Evolutionary conservation across 495 filamentous ascomycete genomes (phyloP).

Genomic region (Ascodesmis nigricans): DNA sequence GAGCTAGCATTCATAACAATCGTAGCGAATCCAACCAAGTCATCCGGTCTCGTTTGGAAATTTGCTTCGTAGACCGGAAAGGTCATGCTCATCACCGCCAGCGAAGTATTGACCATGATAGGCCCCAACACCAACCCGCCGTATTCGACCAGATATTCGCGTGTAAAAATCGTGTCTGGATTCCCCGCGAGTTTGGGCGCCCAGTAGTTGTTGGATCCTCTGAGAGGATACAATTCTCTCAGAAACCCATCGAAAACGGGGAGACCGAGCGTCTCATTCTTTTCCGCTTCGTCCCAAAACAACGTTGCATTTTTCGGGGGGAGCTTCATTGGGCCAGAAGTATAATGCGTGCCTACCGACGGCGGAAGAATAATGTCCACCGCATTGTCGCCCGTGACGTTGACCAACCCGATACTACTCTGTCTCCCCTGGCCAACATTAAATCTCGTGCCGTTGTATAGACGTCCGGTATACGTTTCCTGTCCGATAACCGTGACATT

Average conservation of each 20-base stretch:
- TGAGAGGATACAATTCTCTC: constrained; percentile 32
- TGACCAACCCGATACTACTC: constrained; percentile 27
- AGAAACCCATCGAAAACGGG: constrained; percentile 19
- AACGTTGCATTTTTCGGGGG: background rate
- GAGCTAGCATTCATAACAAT: constrained; percentile 32
- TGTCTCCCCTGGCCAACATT: constrained; percentile 14
- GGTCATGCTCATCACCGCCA: constrained; percentile 39
- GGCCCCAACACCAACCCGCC: constrained; percentile 36
- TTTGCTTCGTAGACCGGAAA: constrained; percentile 43
- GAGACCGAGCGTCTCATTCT: constrained; percentile 25
- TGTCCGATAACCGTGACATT: constrained; percentile 1
- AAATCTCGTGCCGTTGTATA: constrained; percentile 14
- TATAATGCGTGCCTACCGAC: constrained; percentile 25
- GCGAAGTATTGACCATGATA: constrained; percentile 30
- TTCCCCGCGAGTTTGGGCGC: constrained; percentile 5
- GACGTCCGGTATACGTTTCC: constrained; percentile 7
- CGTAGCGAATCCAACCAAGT: constrained; percentile 37
- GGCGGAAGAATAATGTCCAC: constrained; percentile 28
- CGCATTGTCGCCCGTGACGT: constrained; percentile 28
- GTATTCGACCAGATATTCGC: constrained; percentile 25
- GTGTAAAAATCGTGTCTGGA: constrained; percentile 22
- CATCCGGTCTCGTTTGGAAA: too few species aligned
- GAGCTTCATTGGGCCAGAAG: constrained; percentile 8
- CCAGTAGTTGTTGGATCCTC: constrained; percentile 6
- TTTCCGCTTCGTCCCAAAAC: constrained; percentile 5